Evolutionary conservation across 1,284 basidiomycete species (phyloP), one percentile per base, ranked within the genome.

Genomic region (Melampsora abietis-canadensis): DNA sequence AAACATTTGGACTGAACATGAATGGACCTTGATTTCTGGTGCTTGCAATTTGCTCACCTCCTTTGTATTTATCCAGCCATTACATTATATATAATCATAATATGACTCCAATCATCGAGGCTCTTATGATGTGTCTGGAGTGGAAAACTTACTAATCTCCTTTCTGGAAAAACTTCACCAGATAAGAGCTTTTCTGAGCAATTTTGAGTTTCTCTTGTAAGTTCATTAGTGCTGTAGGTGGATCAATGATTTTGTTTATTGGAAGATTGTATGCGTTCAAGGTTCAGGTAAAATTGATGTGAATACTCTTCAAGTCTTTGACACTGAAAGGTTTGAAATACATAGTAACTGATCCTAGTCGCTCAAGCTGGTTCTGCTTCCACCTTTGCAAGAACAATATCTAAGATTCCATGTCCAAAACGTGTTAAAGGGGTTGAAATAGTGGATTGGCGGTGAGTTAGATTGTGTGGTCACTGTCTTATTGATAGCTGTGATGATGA

Each of bases 351-450:
- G 40, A 74, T 64, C 8, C 72, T 62, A 48, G 72, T 64, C 2
- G 72, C 64, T 94, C 94, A 98, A 34, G 90, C 87, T 15, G 95
- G 92, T 84, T 87, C 97, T 17, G 94, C 94, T 84, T 91, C 91
- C 81, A 98, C 85, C 85, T 96, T 94, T 51, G 88, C 92, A 76
- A 97, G 87, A 44, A 98, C 93, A 79, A 93, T 86, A 81, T 96
- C 93, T 34, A n/a, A n/a, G n/a, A n/a, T n/a, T n/a, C n/a, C n/a
- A n/a, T n/a, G n/a, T n/a, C n/a, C n/a, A n/a, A n/a, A n/a, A n/a
- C n/a, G n/a, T n/a, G n/a, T n/a, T n/a, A n/a, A n/a, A n/a, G n/a
- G n/a, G n/a, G n/a, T n/a, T n/a, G n/a, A n/a, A n/a, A n/a, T n/a
- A n/a, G n/a, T n/a, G n/a, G n/a, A n/a, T n/a, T n/a, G n/a, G n/a